Evolutionary conservation across 768 basidiomycete species (phyloP).

Genomic region (Xanthoconium purpureum): DNA sequence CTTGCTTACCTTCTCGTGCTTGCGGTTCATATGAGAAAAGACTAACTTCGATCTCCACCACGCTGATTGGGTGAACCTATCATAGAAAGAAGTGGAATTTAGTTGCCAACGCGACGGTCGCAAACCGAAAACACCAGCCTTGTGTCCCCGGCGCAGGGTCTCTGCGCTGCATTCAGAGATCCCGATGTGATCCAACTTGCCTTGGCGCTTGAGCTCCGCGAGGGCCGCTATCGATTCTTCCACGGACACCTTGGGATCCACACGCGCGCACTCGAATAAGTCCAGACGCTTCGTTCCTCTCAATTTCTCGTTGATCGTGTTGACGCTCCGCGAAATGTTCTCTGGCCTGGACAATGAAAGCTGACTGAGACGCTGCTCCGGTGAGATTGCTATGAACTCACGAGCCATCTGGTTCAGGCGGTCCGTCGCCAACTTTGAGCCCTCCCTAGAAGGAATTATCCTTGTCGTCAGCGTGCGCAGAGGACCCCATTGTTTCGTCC

Average conservation of each 20-base stretch:
- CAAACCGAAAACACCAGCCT: constrained; percentile 4
- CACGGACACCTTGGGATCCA: constrained; percentile 41
- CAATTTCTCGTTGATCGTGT: constrained; percentile 42
- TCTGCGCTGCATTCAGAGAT: constrained; percentile 51
- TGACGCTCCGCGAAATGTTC: constrained; percentile 44
- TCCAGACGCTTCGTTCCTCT: constrained; percentile 56
- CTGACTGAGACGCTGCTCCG: background rate
- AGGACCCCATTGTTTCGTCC: background rate
- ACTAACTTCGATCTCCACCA: constrained; percentile 67
- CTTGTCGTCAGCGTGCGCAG: background rate
- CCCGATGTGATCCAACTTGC: constrained; percentile 51
- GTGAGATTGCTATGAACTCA: constrained; percentile 8
- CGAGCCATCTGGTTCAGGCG: constrained; percentile 25
- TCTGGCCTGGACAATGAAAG: constrained; percentile 24
- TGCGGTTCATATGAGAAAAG: constrained; percentile 55
- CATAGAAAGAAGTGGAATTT: background rate
- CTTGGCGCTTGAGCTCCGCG: constrained; percentile 31
- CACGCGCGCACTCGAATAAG: constrained; percentile 51
- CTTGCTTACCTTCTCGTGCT: constrained; percentile 38
- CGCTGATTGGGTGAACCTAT: constrained; percentile 56
- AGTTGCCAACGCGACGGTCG: background rate
- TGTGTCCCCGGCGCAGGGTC: constrained; percentile 42
- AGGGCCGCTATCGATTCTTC: constrained; percentile 48
- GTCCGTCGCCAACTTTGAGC: background rate
- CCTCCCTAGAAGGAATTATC: constrained; percentile 8